These are phyloP conservation scores for Niebla homalea DNA, from an alignment of 495 filamentous ascomycete species.

Conservation along the genomic window DNA sequence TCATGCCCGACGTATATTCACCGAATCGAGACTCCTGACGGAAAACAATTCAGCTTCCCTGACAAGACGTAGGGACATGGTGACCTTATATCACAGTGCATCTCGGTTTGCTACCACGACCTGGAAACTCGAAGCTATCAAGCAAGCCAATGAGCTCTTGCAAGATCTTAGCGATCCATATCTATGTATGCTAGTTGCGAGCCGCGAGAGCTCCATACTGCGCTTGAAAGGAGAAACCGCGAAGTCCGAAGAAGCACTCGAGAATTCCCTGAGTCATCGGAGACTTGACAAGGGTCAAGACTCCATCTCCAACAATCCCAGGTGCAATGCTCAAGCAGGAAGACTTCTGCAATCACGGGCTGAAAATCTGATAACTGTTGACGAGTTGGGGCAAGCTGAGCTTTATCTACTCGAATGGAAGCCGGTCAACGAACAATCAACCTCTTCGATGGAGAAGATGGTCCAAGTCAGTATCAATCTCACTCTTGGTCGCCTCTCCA, in stretches of 20 bases:
- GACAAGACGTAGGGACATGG: neutral
- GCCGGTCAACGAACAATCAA: neutral
- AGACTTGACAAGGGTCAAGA: neutral
- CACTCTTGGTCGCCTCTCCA: neutral
- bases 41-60: neutral
- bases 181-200: neutral
- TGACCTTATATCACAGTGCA: neutral
- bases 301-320: neutral
- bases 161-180: neutral
- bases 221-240: neutral
- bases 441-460: neutral
- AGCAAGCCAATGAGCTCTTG: neutral
- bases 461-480: neutral
- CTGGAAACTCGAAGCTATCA: neutral
- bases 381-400: neutral
- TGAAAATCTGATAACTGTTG: neutral
- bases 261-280: neutral
- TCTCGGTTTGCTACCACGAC: neutral
- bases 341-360: neutral
- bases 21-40: neutral
- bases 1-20: neutral
- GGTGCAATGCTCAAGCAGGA: neutral
- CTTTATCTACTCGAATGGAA: neutral
- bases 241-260: neutral
- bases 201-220: neutral